Base-by-base conservation (phyloP, 2,329 filamentous ascomycete genomes). In the Colletotrichum noveboracense region DNA sequence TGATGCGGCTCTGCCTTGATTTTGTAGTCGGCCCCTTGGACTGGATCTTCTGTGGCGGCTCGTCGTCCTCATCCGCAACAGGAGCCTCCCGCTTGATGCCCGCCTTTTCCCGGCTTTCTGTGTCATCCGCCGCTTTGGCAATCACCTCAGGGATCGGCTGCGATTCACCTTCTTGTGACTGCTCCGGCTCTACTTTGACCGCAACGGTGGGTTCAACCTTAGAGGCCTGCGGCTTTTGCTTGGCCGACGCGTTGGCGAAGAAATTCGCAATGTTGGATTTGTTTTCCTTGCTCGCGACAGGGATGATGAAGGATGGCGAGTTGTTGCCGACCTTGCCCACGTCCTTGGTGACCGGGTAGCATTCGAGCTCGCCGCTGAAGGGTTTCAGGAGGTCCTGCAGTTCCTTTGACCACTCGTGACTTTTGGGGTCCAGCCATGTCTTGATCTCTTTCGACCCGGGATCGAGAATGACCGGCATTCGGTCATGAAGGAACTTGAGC, bases 261-360 rank as follows among this genome's bases (percentile, higher is more conserved):
- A 98, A 98, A 80, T 98, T 98, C 61, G 94, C 94, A 83, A 98
- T 98, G 78, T 97, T 98, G 66, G 90, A 92, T 86, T 97, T 98
- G 84, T 98, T 98, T 80, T 96, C 94, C 78, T 92, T 93, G 84
- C 94, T 97, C 80, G 94, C 90, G 38, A 98, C 86, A 0, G 96
- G 96, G 3, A 98, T 87, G 60, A 98, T 90, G 81, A 98, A 98
- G 1, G 89, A 90, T 0, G 95, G 92, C 24, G 94, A 97, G 83
- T 98, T 94, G 79, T 98, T 98, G 7, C 96, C 96, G 0, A 98
- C 96, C 85, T 98, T 98, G 1, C 96, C 96, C 0, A 98, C 96
- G 6, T 97, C 96, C 82, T 95, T 94, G 79, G 90, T 92, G 3
- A 99, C 97, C 1, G 94, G 93, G 82, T 98, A 98, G 69, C 94